Base-by-base conservation (phyloP, 2,329 filamentous ascomycete species). In the Fusarium falciforme region DNA sequence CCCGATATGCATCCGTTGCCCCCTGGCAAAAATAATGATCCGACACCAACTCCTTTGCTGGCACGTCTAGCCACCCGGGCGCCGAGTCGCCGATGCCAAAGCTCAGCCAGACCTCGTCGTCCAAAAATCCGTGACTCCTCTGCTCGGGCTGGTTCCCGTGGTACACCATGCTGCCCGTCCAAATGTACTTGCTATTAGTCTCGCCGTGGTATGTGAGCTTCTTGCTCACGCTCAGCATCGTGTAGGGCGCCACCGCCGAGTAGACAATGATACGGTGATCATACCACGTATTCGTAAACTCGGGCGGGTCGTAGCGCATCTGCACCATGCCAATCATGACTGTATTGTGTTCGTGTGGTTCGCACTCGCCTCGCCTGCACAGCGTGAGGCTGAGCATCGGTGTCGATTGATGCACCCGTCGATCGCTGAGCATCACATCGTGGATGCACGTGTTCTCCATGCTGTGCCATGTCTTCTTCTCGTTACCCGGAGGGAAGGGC, bases 161-260 rank as follows among this genome's bases (percentile, higher is more conserved):
- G 17, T 73, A 76, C 8, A 76, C 74, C 74, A 76, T 76, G 66
- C 74, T 76, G 17, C 74, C 74, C 2, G 74, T 76, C 74, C 74
- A 76, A 3, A 73, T 76, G 31, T 76, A 76, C 25, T 61, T 76
- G 60, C 66, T 71, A 17, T 76, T 72, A 6, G 64, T 74, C 63
- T 76, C 74, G 54, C 74, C 74, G 42, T 76, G 72, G 33, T 76
- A 76, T 2, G 72, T 75, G 44, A 76, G 66, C 61, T 72, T 76
- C 66, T 76, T 76, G 63, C 74, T 76, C 25, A 75, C 63, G 42
- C 74, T 76, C 69, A 76, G 67, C 74, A 76, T 75, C 6, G 67
- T 66, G 42, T 57, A 76, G 6, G 74, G 74, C 20, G 74, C 55
- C 17, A 67, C 44, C 2, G 74, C 64, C n/a, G 69, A 66, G 61